Percentiles rank a stretch among this genome's conserved stretches.
These are phyloP conservation scores for Porogramme epimiltina DNA, from an alignment of 1,284 basidiomycete genomes.

Conservation along the genomic window DNA sequence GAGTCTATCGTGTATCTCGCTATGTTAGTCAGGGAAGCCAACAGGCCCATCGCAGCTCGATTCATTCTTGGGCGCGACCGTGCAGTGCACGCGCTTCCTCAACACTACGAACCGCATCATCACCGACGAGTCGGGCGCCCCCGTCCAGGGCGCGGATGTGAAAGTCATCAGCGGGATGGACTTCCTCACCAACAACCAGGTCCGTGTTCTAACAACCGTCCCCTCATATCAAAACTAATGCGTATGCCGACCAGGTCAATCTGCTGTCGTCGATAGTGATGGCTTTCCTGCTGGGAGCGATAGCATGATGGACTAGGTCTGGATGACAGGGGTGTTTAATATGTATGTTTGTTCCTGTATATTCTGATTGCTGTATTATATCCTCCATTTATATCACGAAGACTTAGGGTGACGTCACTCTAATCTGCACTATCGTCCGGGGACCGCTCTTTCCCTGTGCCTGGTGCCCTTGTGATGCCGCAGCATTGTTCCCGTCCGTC, in stretches of 20 bases:
- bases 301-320: no score
- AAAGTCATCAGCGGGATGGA: conserved; percentile 72
- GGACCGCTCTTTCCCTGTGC: no score
- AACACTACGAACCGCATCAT: conserved; percentile 64
- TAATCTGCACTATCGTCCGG: no score
- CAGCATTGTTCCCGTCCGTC: no score
- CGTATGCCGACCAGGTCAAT: conserved; percentile 18
- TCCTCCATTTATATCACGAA: no score
- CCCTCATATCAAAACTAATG: neutral
- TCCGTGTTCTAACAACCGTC: conserved; percentile 31
- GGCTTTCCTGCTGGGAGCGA: conserved; percentile 20
- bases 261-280: conserved; percentile 25
- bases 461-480: no score
- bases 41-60: conserved; percentile 13
- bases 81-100: conserved; percentile 84
- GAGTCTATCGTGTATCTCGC: conserved; percentile 24
- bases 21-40: neutral
- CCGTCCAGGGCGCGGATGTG: conserved; percentile 35
- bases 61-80: conserved; percentile 65
- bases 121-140: conserved; percentile 50
- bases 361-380: no score
- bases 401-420: no score
- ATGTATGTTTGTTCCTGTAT: no score
- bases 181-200: conserved; percentile 83
- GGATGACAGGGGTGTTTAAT: no score